A percentile compares a stretch with the other conserved stretches of the same genome.
These are phyloP conservation scores for Symbiodinium natans DNA, from an alignment of 73 alveolate species.

Conservation along the genomic window DNA sequence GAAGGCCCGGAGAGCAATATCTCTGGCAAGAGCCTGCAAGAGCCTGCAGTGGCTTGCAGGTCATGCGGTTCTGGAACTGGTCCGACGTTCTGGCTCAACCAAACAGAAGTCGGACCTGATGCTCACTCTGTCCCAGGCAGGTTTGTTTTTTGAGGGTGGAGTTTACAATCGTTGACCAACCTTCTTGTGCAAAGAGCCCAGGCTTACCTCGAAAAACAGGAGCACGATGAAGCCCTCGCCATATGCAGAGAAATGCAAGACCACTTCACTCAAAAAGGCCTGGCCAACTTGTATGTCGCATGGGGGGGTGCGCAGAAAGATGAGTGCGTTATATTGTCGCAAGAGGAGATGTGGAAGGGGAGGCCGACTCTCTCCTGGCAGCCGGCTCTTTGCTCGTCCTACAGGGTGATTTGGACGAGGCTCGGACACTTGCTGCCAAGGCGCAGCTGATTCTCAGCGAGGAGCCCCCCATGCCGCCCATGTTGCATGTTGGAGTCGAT, in stretches of 20 bases:
- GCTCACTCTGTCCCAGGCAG: conserved; percentile 80
- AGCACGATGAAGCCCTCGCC: conserved; percentile 63
- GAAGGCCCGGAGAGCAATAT: conserved; percentile 7
- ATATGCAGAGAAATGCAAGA: conserved; percentile 75
- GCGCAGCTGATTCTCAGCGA: conserved; percentile 92
- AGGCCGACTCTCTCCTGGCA: conserved; percentile 62
- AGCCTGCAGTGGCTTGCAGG: conserved; percentile 17
- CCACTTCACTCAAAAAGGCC: conserved; percentile 53
- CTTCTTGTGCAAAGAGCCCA: no score
- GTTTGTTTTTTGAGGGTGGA: no score
- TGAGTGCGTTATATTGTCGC: neutral
- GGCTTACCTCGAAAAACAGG: conserved; percentile 73
- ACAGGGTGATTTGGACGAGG: conserved; percentile 75
- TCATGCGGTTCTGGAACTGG: conserved; percentile 63
- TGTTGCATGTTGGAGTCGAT: neutral
- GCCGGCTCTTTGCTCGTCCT: conserved; percentile 83
- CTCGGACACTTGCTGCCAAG: conserved; percentile 66
- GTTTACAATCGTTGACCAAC: no score
- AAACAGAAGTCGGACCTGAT: conserved; percentile 75
- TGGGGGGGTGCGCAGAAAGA: neutral
- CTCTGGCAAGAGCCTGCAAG: no score
- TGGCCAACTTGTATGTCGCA: neutral
- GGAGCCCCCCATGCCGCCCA: neutral
- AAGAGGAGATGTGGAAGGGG: conserved; percentile 77
- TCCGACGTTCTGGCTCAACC: conserved; percentile 54